phyloP scores from a whole-genome alignment of 1,139 yeast genomes.

The Kodamaea fungicola region DNA sequence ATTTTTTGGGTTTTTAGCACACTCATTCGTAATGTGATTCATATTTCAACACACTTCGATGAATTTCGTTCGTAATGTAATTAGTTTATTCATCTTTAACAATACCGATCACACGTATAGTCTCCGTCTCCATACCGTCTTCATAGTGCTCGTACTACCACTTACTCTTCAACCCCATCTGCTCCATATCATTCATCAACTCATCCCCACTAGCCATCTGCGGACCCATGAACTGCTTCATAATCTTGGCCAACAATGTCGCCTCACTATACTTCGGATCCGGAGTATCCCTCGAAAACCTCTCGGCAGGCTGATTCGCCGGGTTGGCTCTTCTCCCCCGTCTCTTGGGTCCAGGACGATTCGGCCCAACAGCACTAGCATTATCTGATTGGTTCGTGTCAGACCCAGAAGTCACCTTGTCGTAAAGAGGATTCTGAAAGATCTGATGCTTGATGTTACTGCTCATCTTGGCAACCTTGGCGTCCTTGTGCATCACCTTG shows the following conservation, averaged over 20 bases:
- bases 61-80: no score
- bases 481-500: constrained; percentile 16
- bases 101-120: no score
- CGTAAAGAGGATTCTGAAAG: constrained; percentile 41
- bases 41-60: no score
- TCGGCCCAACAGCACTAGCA: constrained; percentile 6
- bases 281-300: constrained; percentile 9
- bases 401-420: constrained; percentile 39
- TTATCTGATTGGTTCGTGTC: constrained; percentile 33
- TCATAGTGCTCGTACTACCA: no score
- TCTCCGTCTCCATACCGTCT: no score
- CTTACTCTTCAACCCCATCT: constrained; percentile 13
- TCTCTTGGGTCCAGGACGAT: constrained; percentile 15
- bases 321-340: constrained; percentile 27
- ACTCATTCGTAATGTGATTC: no score
- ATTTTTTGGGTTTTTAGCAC: no score
- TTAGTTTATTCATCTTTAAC: no score
- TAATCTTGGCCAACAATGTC: constrained; percentile 39
- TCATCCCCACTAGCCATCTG: constrained; percentile 35
- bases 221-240: constrained; percentile 45
- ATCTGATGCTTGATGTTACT: constrained; percentile 35
- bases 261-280: constrained; percentile 33
- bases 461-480: constrained; percentile 11
- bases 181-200: constrained; percentile 31
- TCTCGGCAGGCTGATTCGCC: constrained; percentile 7